phyloP scores from a whole-genome alignment of 192 early-diverging fungal genomes.

The Glomus cerebriforme region DNA sequence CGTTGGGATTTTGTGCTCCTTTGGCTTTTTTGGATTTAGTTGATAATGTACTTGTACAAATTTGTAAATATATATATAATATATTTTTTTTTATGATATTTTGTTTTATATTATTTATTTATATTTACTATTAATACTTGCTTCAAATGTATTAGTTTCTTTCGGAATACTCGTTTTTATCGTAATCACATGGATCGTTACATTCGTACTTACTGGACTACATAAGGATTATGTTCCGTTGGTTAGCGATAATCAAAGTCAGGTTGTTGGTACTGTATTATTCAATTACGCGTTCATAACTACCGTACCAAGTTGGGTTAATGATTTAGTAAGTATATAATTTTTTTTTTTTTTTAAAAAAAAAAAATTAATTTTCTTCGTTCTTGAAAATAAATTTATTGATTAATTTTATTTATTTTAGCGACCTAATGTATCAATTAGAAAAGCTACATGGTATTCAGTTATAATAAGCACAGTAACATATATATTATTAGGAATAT shows the following conservation, averaged over 20 bases:
- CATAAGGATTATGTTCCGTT: slow-evolving; percentile 49
- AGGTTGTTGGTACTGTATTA: slow-evolving; percentile 66
- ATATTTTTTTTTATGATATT: no score
- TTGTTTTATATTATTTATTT: no score
- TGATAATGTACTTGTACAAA: neutral
- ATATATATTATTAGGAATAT: slow-evolving; percentile 53
- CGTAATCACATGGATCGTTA: slow-evolving; percentile 58
- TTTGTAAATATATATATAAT: neutral
- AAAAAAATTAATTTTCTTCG: neutral
- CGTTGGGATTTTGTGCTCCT: neutral
- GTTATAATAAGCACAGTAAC: slow-evolving; percentile 47
- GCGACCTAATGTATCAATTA: slow-evolving; percentile 56
- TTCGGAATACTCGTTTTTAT: slow-evolving; percentile 53
- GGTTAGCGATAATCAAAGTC: slow-evolving; percentile 49
- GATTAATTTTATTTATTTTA: neutral
- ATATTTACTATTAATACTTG: no score
- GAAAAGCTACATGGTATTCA: slow-evolving; percentile 57
- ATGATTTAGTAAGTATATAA: slow-evolving; percentile 49
- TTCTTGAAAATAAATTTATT: neutral
- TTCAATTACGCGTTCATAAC: slow-evolving; percentile 74
- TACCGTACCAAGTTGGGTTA: slow-evolving; percentile 66
- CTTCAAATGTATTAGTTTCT: slow-evolving; percentile 47
- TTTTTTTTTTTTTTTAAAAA: neutral
- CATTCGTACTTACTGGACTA: slow-evolving; percentile 53
- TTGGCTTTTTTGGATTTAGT: neutral